Base-by-base conservation (phyloP, 2,329 filamentous ascomycete species). In the Metarhizium guizhouense region DNA sequence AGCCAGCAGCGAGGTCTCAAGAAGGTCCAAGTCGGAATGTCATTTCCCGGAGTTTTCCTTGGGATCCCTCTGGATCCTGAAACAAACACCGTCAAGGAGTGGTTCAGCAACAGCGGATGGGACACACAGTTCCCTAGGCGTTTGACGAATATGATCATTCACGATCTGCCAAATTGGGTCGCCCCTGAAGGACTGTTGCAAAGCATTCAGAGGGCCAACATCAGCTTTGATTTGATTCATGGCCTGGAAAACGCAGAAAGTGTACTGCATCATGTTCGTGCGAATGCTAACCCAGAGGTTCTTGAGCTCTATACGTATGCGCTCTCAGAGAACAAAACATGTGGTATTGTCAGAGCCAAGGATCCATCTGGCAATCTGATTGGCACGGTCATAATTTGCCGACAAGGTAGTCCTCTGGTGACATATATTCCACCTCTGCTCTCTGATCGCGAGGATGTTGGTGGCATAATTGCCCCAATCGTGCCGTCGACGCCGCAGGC, bases 51-150 rank as follows among this genome's bases (percentile, higher is more conserved):
- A n/a, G 83, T 95, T 29, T 96, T 92, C 64, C 81, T 90, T 0
- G 93, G 92, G 0, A 88, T 96, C 10, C 91, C 92, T 0, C 72
- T 78, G 2, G 76, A 80, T 4, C 76, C 79, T 2, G 68, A 70
- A 43, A 63, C 66, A 36, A 68, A 77, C 51, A 73, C 73, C 18
- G 68, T 76, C 43, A 82, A 79, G 60, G 83, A 88, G 48, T 97
- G 92, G 92, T 96, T 96, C 68, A 83, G 86, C n/a, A 89, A 86
- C 60, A 81, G 91, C 50, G 92, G 93, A 14, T 96, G 92, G 92
- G 91, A 95, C 64, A 86, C 76, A 0, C 76, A 81, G 50, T 82
- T 81, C 57, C 79, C 80, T 3, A 74, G 77, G 11, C 75, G 78
- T 14, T 64, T 83, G 20, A 77, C 76, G 63, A 91, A 87, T 67